Conservation (phyloP, 2,329 filamentous ascomycete genomes). For the Scedosporium boydii region DNA sequence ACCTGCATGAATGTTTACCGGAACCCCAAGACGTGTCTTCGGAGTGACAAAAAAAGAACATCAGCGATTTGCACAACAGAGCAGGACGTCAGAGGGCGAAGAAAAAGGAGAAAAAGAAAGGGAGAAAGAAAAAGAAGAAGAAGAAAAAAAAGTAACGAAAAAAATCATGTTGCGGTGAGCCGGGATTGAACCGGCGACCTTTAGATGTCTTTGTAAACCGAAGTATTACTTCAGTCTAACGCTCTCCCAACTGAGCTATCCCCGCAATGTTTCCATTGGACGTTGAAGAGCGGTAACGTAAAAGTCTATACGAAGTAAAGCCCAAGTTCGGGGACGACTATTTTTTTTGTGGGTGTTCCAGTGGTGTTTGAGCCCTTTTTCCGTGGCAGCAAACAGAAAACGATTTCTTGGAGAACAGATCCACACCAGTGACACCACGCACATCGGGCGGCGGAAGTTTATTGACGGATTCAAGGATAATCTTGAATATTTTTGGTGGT, state of each 20-base stretch:
- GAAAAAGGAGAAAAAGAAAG: slow-evolving; percentile 9
- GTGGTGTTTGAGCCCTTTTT: not conserved
- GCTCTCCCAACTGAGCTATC: slow-evolving; percentile 2
- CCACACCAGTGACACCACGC: too few relatives aligned
- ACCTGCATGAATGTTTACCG: too few relatives aligned
- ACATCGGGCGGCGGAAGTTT: too few relatives aligned
- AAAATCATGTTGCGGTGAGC: not conserved
- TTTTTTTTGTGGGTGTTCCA: not conserved
- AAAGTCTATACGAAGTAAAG: not conserved
- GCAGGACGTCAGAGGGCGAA: not conserved
- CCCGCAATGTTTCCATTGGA: not conserved
- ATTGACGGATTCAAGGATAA: too few relatives aligned
- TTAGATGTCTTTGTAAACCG: not conserved
- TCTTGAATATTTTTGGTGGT: too few relatives aligned
- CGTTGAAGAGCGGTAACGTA: not conserved
- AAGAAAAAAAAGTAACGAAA: not conserved
- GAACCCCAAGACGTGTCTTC: too few relatives aligned
- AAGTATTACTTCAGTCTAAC: not conserved
- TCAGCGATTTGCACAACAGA: not conserved
- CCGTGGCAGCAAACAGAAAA: too few relatives aligned
- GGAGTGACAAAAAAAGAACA: not conserved
- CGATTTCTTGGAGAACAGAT: too few relatives aligned
- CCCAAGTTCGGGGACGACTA: not conserved
- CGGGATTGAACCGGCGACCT: slow-evolving; percentile 2
- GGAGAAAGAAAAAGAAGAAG: not conserved